A percentile compares a stretch with the other conserved stretches of the same genome.
Conservation (phyloP, 2,329 filamentous ascomycete species). For the Fusarium phyllophilum region DNA sequence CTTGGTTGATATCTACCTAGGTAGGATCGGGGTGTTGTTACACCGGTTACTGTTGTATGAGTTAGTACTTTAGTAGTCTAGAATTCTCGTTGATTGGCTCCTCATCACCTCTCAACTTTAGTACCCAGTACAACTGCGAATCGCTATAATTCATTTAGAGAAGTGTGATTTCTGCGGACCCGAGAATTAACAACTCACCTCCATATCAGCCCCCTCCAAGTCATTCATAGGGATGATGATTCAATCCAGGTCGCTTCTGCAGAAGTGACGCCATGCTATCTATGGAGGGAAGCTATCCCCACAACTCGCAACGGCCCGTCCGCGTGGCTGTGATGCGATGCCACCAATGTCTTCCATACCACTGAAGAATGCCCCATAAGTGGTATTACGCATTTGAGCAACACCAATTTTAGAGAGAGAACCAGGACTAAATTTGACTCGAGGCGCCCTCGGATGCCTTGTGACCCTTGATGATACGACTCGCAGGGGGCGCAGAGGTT, state of each 20-base stretch:
- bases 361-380: neutral
- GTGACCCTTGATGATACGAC: conserved; percentile 6
- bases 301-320: conserved; percentile 24
- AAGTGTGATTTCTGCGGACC: neutral
- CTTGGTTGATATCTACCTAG: neutral
- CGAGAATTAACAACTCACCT: neutral
- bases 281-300: neutral
- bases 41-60: neutral
- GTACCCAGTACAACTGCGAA: neutral
- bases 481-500: conserved; percentile 29
- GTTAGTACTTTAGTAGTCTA: neutral
- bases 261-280: neutral
- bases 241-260: neutral
- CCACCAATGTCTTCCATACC: neutral
- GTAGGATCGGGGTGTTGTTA: neutral
- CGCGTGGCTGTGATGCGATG: conserved; percentile 11
- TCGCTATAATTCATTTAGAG: neutral
- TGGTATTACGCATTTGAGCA: neutral
- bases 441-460: conserved; percentile 6
- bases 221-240: neutral
- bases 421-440: neutral
- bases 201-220: neutral
- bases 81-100: conserved; percentile 6
- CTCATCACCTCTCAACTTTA: neutral
- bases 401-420: neutral